These are phyloP conservation scores for Xylariaceae sp. DNA, from an alignment of 2,329 filamentous ascomycete genomes.

Conservation along the genomic window DNA sequence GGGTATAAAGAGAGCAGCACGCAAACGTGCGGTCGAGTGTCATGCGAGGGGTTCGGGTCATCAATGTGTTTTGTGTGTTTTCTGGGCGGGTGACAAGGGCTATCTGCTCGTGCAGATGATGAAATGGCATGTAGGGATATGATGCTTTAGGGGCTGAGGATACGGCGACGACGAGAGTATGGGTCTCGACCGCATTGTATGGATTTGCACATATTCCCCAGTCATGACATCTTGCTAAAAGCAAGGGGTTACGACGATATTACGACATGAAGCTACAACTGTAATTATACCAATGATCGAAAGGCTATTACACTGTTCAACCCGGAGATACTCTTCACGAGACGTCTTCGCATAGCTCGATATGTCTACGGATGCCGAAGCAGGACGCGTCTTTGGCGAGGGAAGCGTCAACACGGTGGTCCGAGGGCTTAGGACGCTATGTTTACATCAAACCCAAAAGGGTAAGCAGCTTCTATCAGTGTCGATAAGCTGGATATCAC, in stretches of 20 bases:
- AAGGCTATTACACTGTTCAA: neutral
- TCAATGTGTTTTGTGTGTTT: conserved; percentile 25
- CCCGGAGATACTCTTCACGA: no score
- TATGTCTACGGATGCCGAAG: neutral
- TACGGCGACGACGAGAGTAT: neutral
- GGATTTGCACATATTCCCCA: conserved; percentile 20
- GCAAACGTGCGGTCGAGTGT: conserved; percentile 22
- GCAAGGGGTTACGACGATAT: conserved; percentile 24
- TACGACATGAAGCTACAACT: conserved; percentile 26
- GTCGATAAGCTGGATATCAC: conserved; percentile 27
- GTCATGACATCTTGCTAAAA: conserved; percentile 10
- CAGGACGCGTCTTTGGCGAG: conserved; percentile 16
- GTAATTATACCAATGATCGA: conserved; percentile 33
- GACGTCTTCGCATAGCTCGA: no score
- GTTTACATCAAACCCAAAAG: conserved; percentile 26
- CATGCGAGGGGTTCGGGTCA: conserved; percentile 27
- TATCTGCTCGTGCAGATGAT: conserved; percentile 4
- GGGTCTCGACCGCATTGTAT: neutral
- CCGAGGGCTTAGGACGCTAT: conserved; percentile 7
- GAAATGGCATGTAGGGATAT: conserved; percentile 2
- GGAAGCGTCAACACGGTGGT: conserved; percentile 1
- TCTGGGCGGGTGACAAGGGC: conserved; percentile 21
- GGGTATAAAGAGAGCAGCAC: conserved; percentile 31
- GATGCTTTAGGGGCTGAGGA: neutral
- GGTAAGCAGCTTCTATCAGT: conserved; percentile 21